Conservation (phyloP, 2,329 filamentous ascomycete genomes). For the Graphiopsis chlorocephala region DNA sequence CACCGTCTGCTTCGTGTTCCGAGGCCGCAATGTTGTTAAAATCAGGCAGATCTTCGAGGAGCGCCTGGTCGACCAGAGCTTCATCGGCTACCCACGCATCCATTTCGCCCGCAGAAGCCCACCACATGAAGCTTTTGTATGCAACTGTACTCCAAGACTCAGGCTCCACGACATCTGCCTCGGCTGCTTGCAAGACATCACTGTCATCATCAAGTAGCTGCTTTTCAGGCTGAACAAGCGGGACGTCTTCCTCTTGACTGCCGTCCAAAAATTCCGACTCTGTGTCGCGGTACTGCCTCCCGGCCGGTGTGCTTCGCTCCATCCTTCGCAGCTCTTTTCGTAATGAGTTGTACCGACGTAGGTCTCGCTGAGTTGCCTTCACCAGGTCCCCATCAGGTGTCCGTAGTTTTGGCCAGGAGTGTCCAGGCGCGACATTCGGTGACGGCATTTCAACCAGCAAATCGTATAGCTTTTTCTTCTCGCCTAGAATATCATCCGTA, state of each 20-base stretch:
- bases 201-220: slow-evolving; percentile 15
- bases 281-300: slow-evolving; percentile 20
- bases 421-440: slow-evolving; percentile 29
- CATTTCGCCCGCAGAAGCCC: slow-evolving; percentile 78
- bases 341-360: slow-evolving; percentile 73
- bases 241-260: slow-evolving; percentile 15
- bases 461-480: slow-evolving; percentile 86
- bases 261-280: slow-evolving; percentile 27
- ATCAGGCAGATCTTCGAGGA: slow-evolving; percentile 43
- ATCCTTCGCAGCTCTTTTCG: slow-evolving; percentile 43
- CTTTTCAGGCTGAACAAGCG: slow-evolving; percentile 21
- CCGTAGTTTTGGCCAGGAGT: slow-evolving; percentile 72
- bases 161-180: slow-evolving; percentile 50
- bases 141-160: slow-evolving; percentile 68
- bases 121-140: slow-evolving; percentile 85
- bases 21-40: slow-evolving; percentile 6
- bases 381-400: slow-evolving; percentile 60
- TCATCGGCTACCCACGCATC: slow-evolving; percentile 55
- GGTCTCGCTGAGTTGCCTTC: slow-evolving; percentile 86
- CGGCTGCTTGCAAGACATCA: slow-evolving; percentile 23
- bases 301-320: slow-evolving; percentile 27
- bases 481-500: slow-evolving; percentile 85
- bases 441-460: slow-evolving; percentile 80
- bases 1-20: background rate
- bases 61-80: slow-evolving; percentile 47